Base-by-base conservation (phyloP, 1,284 basidiomycete species). In the Stereum hirsutum region DNA sequence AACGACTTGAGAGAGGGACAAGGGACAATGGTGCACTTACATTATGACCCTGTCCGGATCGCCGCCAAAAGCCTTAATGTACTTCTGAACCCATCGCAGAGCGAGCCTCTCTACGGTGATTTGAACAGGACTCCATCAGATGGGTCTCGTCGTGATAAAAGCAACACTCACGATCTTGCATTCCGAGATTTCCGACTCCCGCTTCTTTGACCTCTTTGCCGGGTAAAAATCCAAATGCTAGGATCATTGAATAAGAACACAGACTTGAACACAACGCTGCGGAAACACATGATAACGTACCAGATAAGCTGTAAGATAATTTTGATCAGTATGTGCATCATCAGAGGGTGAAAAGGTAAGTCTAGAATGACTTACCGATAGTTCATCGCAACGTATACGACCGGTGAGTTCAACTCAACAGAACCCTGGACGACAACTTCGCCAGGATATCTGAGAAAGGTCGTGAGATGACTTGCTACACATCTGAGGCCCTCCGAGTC, bases 211-310 rank as follows among this genome's bases (percentile, higher is more conserved):
- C 39, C 39, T 40, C 39, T 45, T 70, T 52, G n/a, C 74, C 61
- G 2, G 66, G 67, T 32, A 75, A 50, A 51, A 77, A 78, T 0
- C 74, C 74, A 47, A 66, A 68, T 0, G 62, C 61, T 67, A 34
- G n/a, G 6, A 27, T n/a, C 17, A 15, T 7, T 4, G 6, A 6
- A 12, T 11, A 21, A 43, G 7, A 34, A 37, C 4, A 2, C 26
- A 38, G 36, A 25, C n/a, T 10, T 25, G 6, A 5, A 27, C 20
- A 12, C n/a, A 25, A 12, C 17, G n/a, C 26, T 17, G 15, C 15
- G 6, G 27, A 23, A 10, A 27, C 2, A 30, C 4, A 30, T 10
- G 11, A 30, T 11, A 15, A 11, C 25, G 6, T 31, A 41, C 46
- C 46, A 44, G 48, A 41, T 41, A 50, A 2, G 15, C 35, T 42